phyloP scores from a whole-genome alignment of 306 rosid species.

The Lathyrus tuberosus region DNA sequence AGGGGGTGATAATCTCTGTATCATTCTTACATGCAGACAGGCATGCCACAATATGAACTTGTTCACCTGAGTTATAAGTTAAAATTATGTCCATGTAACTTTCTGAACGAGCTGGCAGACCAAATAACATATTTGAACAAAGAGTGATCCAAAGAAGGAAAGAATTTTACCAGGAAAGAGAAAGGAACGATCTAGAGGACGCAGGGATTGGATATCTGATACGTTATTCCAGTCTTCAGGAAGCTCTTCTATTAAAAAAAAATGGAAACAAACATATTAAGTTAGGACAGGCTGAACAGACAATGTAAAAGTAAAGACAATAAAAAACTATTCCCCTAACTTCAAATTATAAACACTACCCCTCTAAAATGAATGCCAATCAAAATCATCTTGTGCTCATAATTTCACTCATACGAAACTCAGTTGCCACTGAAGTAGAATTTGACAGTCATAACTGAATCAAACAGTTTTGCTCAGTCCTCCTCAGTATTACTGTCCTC shows the following conservation, averaged over 20 bases:
- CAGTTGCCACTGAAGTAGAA: background rate
- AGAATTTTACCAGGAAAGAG: slow-evolving; percentile 81
- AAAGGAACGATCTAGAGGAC: slow-evolving; percentile 78
- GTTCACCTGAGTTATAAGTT: slow-evolving; percentile 74
- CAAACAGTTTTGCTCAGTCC: background rate
- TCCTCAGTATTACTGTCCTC: background rate
- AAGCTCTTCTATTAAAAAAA: slow-evolving; percentile 62
- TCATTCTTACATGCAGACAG: slow-evolving; percentile 82
- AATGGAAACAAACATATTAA: slow-evolving; percentile 37
- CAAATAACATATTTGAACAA: slow-evolving; percentile 37
- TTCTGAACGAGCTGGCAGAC: slow-evolving; percentile 19
- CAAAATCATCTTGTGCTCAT: background rate
- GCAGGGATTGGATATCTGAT: slow-evolving; percentile 69
- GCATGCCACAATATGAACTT: slow-evolving; percentile 85
- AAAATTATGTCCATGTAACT: slow-evolving; percentile 41
- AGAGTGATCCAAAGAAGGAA: slow-evolving; percentile 30
- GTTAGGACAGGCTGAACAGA: slow-evolving; percentile 24
- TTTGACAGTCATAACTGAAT: slow-evolving; percentile 10
- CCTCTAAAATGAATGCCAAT: slow-evolving; percentile 13
- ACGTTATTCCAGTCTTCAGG: slow-evolving; percentile 76
- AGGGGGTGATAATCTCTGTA: slow-evolving; percentile 87
- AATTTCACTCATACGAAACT: slow-evolving; percentile 4
- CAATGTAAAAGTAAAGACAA: slow-evolving; percentile 13
- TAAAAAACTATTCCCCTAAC: background rate
- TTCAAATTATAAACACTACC: slow-evolving; percentile 18